A percentile compares a stretch with the other conserved stretches of the same genome.
Conservation (phyloP, 306 rosid genomes). For the Glycine tomentella region DNA sequence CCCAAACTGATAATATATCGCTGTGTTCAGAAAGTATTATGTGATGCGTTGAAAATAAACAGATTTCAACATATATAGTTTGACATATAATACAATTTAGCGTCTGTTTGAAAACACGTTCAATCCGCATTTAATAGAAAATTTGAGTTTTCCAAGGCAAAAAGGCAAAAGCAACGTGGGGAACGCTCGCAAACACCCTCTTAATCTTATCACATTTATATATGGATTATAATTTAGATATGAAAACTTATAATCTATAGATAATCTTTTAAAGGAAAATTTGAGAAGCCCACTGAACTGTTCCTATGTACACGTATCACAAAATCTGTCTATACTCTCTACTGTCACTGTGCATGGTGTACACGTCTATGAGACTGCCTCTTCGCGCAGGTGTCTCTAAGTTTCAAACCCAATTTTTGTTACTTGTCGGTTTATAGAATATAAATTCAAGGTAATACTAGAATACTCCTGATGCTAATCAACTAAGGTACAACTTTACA, state of each 20-base stretch:
- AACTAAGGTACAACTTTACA: background rate
- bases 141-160: too few species aligned
- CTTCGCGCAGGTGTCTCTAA: background rate
- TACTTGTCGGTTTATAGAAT: background rate
- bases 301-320: background rate
- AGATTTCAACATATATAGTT: too few species aligned
- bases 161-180: too few species aligned
- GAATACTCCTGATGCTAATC: background rate
- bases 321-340: background rate
- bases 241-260: background rate
- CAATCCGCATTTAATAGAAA: too few species aligned
- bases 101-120: too few species aligned
- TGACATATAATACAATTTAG: too few species aligned
- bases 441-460: background rate
- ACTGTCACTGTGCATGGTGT: background rate
- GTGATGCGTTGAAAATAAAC: too few species aligned
- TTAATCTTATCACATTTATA: too few species aligned
- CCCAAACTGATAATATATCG: too few species aligned
- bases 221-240: too few species aligned
- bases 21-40: too few species aligned
- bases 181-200: too few species aligned
- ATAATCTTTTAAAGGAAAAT: background rate
- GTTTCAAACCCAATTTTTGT: background rate
- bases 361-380: background rate
- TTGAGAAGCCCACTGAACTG: background rate